These are phyloP conservation scores for Microthlaspi erraticum DNA, from an alignment of 345 rosid species.

Conservation along the genomic window DNA sequence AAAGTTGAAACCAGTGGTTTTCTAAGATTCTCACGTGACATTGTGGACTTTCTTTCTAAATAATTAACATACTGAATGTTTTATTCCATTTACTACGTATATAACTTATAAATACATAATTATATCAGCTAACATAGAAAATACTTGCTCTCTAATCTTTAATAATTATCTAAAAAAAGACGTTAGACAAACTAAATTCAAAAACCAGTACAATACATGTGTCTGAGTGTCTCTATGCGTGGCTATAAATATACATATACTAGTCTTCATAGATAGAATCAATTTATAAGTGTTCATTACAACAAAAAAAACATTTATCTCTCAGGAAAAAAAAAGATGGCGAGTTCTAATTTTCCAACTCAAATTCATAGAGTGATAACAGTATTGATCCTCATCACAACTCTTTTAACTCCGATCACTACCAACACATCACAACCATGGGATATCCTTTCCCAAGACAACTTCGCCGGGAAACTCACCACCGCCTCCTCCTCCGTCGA, in stretches of 20 bases:
- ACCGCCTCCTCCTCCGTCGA: conserved; percentile 37
- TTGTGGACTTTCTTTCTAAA: not conserved
- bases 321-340: conserved; percentile 15
- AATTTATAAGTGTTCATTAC: not conserved
- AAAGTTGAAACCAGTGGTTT: conserved; percentile 12
- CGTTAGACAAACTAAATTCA: not conserved
- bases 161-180: not conserved
- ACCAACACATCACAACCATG: conserved; percentile 42
- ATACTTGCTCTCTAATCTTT: conserved; percentile 12
- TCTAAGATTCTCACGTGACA: conserved; percentile 31
- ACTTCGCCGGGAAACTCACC: conserved; percentile 42
- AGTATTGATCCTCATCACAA: conserved; percentile 19
- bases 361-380: conserved; percentile 19
- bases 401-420: conserved; percentile 40
- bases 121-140: not conserved
- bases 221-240: conserved; percentile 5
- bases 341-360: conserved; percentile 26
- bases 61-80: not conserved
- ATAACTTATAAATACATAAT: not conserved
- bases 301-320: not conserved
- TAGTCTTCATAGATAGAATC: conserved; percentile 10
- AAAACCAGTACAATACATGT: conserved; percentile 4
- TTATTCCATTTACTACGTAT: not conserved
- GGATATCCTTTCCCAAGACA: conserved; percentile 36
- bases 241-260: conserved; percentile 31